Percentiles rank a stretch among this genome's conserved stretches.
Conservation (phyloP, 345 rosid genomes). For the Moricandia arvensis region DNA sequence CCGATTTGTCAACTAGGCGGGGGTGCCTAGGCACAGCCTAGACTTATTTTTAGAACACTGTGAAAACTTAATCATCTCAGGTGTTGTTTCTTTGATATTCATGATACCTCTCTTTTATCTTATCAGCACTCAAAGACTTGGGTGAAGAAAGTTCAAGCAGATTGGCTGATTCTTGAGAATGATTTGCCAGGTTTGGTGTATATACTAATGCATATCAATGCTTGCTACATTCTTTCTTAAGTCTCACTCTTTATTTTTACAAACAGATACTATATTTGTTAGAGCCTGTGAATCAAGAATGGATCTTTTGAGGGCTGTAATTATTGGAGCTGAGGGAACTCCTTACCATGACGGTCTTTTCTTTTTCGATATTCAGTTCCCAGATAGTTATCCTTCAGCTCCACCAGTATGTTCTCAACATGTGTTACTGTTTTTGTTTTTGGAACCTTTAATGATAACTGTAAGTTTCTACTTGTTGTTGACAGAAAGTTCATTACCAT, state of each 20-base stretch:
- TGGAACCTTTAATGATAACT: background rate
- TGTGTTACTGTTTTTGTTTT: background rate
- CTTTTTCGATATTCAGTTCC: constrained; percentile 88
- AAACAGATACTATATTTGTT: constrained; percentile 73
- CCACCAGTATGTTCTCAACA: constrained; percentile 69
- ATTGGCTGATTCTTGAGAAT: constrained; percentile 85
- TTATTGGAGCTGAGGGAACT: constrained; percentile 91
- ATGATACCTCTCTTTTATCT: constrained; percentile 14
- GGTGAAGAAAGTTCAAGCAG: constrained; percentile 81
- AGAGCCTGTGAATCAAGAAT: constrained; percentile 87
- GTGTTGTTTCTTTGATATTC: background rate
- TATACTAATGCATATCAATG: constrained; percentile 1
- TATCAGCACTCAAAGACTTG: constrained; percentile 60
- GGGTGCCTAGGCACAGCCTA: background rate
- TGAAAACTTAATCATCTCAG: background rate
- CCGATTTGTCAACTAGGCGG: too few relatives aligned
- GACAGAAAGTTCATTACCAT: constrained; percentile 74
- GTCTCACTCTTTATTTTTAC: background rate
- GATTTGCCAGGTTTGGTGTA: constrained; percentile 74
- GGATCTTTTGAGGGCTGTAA: constrained; percentile 93
- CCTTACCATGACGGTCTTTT: constrained; percentile 97
- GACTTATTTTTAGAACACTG: background rate
- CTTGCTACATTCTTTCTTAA: background rate
- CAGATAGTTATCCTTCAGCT: constrained; percentile 58
- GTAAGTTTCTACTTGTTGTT: constrained; percentile 12